Evolutionary conservation across 2,329 filamentous ascomycete species (phyloP).

Genomic region (Colletotrichum salicis): DNA sequence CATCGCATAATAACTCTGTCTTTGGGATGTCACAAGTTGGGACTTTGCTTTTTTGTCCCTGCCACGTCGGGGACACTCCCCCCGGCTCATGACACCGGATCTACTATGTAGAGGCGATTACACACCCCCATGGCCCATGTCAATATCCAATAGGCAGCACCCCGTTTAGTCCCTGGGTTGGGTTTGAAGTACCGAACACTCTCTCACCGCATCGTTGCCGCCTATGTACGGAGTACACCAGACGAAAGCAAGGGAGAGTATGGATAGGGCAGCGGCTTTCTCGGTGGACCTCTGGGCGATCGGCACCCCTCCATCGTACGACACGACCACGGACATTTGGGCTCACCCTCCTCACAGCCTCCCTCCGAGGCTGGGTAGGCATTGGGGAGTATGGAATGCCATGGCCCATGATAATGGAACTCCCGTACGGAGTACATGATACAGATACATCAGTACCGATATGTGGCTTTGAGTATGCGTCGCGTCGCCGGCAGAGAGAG

Average conservation of each 20-base stretch:
- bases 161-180: background rate
- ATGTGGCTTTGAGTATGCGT: too few species aligned
- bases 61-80: constrained; percentile 16
- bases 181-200: constrained; percentile 2
- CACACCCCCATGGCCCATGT: background rate
- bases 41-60: background rate
- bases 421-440: constrained; percentile 9
- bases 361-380: background rate
- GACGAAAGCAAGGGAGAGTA: background rate
- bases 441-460: constrained; percentile 3
- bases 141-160: background rate
- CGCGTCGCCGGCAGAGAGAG: background rate
- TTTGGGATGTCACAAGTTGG: background rate
- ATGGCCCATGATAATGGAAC: background rate
- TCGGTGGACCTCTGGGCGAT: constrained; percentile 16
- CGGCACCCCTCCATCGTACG: constrained; percentile 32
- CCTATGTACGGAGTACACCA: background rate
- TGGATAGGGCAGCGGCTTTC: constrained; percentile 1
- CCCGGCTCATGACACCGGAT: background rate
- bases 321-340: background rate
- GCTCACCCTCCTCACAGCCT: background rate
- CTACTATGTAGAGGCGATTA: background rate
- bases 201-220: constrained; percentile 1
- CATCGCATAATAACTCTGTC: constrained; percentile 12
- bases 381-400: background rate